Evolutionary conservation across 306 rosid genomes (phyloP), one percentile per base, ranked within the genome.

Genomic region (Cicer arietinum): DNA sequence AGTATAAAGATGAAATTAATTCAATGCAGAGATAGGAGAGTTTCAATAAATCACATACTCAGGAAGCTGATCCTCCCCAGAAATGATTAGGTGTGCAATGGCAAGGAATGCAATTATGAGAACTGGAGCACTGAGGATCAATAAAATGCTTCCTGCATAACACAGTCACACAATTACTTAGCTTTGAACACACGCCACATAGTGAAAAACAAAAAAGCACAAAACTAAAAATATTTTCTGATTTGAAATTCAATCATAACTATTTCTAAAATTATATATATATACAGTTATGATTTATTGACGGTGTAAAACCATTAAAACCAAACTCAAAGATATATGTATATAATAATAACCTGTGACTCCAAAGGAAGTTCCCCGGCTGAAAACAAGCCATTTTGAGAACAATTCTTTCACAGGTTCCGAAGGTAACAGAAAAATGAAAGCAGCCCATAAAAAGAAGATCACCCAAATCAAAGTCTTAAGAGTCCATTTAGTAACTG

Each of bases 51-150:
- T 62, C 40, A 83, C 93, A 56, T 80, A 91, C 98, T 69, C 77
- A 40, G 70, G 81, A 75, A 83, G 66, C 25, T 85, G 82, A 60
- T 86, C 85, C 80, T 87, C 88, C 68, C 88, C 94, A 20, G 91
- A 83, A 56, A 91, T 40, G 69, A 87, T 53, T 1, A 88, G 71
- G 79, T 85, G 86, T 30, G 74, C 91, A 63, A 81, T 59, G 6
- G 98, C 79, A 68, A 93, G 96, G 65, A 93, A 45, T 10, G 98
- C 87, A 59, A 93, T 83, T 59, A 81, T 39, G 43, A 93, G 85
- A 67, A 93, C 11, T 2, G 98, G 98, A 79, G 75, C 94, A 30
- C 84, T 81, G 60, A 76, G 71, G 20, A 87, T 2, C 76, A 91
- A 12, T 61, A 93, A 89, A 44, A 83, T 8, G 82, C 92, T 85